Evolutionary conservation across 495 filamentous ascomycete species (phyloP), one percentile per base, ranked within the genome.

Genomic region (Talaromyces trachyspermus): DNA sequence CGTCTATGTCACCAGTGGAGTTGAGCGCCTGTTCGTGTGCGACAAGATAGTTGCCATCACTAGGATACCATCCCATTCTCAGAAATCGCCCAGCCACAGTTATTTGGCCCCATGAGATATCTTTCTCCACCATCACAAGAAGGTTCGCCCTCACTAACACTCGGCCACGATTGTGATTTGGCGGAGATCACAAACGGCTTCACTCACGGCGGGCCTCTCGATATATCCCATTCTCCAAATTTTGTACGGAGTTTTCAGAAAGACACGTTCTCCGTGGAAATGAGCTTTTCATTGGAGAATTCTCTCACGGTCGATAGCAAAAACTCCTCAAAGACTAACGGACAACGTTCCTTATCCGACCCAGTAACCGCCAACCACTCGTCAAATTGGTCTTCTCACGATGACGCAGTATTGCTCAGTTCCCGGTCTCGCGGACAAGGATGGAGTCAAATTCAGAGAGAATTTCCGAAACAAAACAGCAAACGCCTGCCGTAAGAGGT

Each of bases 401-500:
- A 85, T 45, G 85, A 89, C 54, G 69, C 78, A 49, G 70, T 72
- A 14, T 66, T 89, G 24, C 70, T 85, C 54, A 52, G 54, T 22
- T 79, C 82, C 20, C 74, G 85, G 27, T 74, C 79, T 6, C 70
- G 74, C 60, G 79, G 79, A 38, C 75, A 82, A 54, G 85, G 85
- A 57, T 89, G 85, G 85, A 72, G 74, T 39, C 78, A 81, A 40
- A 88, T 89, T 54, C 79, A 84, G 47, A 68, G 68, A 47, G 72
- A 70, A 81, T 58, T 89, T 89, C 57, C 83, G 81, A 3, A 66
- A 62, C 54, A 89, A 88, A 66, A 83, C 84, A 5, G 73, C 82
- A 24, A 89, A 89, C 61, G 84, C 85, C 22, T 89, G 85, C 64
- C 82, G 85, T 12, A 89, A 89, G 59, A 72, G 85, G 33, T 82